Conservation (phyloP, 768 basidiomycete genomes). For the Hypholoma sublateritium region DNA sequence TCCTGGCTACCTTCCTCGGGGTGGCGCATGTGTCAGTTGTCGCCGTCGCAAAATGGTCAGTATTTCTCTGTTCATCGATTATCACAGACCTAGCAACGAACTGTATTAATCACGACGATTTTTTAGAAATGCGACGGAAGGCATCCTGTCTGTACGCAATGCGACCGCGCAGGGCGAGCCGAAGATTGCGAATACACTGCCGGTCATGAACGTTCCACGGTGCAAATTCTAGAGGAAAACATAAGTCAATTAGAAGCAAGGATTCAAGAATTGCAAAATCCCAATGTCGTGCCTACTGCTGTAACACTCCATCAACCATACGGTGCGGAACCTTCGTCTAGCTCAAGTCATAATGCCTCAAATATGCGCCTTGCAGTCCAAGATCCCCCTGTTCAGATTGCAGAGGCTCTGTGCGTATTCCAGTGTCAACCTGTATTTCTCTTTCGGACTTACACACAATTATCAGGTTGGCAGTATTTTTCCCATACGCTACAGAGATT, state of each 20-base stretch:
- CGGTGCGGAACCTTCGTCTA: constrained; percentile 9
- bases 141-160: constrained; percentile 53
- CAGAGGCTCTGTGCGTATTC: constrained; percentile 29
- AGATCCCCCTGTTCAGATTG: constrained; percentile 32
- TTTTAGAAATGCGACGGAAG: constrained; percentile 54
- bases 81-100: not conserved
- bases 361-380: constrained; percentile 11
- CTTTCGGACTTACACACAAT: too few species aligned
- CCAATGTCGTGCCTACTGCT: constrained; percentile 21
- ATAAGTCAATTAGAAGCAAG: constrained; percentile 46
- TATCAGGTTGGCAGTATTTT: constrained; percentile 36
- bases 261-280: constrained; percentile 46
- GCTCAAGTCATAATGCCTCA: not conserved
- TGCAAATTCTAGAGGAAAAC: constrained; percentile 51
- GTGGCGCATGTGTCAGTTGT: constrained; percentile 30
- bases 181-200: constrained; percentile 64
- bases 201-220: constrained; percentile 44
- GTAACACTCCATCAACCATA: constrained; percentile 41
- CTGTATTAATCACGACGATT: not conserved
- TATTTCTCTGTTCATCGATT: not conserved
- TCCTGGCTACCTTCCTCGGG: constrained; percentile 25
- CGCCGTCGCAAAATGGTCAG: constrained; percentile 29
- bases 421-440: not conserved
- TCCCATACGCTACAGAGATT: constrained; percentile 47
- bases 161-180: constrained; percentile 41